Percentiles rank a stretch among this genome's conserved stretches.
These are phyloP conservation scores for Botrytis aclada DNA, from an alignment of 2,329 filamentous ascomycete genomes.

Conservation along the genomic window DNA sequence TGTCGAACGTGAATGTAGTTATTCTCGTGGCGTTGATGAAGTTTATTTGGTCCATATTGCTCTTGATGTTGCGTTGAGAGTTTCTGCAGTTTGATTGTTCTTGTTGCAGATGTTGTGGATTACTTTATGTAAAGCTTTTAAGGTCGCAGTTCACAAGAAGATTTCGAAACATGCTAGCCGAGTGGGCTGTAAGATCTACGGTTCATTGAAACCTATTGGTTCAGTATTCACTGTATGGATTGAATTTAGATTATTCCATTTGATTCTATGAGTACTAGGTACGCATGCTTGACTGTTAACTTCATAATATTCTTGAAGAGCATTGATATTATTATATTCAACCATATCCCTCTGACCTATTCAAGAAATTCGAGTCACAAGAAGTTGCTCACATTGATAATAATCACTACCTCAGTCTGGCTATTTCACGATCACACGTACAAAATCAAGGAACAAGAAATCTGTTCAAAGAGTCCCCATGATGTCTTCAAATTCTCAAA, in stretches of 20 bases:
- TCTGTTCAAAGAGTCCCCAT: neutral
- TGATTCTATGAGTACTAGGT: neutral
- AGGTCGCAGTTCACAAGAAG: neutral
- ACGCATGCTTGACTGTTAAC: neutral
- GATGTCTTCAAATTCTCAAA: neutral
- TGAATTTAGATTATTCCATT: neutral
- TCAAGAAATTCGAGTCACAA: neutral
- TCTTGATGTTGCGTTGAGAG: neutral
- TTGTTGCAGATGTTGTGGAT: neutral
- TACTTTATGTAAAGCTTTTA: neutral
- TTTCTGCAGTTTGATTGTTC: neutral
- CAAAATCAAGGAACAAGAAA: neutral
- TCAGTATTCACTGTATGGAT: neutral
- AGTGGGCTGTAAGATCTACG: neutral
- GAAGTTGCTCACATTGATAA: neutral
- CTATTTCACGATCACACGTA: neutral
- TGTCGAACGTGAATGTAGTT: neutral
- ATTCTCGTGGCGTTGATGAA: neutral
- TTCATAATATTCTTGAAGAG: neutral
- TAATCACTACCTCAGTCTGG: no score
- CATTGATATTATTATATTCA: neutral
- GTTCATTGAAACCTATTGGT: rapidly evolving
- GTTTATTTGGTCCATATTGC: neutral
- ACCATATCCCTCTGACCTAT: neutral
- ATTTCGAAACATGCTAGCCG: neutral